Conservation (phyloP, 2,329 filamentous ascomycete species). For the Cladophialophora chaetospira region DNA sequence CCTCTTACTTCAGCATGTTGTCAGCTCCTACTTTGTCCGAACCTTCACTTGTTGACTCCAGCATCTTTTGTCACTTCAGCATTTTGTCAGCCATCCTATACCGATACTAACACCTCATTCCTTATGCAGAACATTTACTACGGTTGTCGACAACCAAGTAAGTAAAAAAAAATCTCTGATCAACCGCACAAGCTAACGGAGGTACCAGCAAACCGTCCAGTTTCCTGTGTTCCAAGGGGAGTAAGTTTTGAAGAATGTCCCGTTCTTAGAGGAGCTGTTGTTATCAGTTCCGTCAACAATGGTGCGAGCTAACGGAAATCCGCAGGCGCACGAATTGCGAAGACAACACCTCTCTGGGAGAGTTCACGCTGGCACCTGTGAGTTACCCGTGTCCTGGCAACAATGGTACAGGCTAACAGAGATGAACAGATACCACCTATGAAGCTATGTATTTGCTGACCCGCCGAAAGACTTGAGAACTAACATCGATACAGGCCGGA, state of each 20-base stretch:
- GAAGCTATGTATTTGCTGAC: too few relatives aligned
- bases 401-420: too few relatives aligned
- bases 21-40: too few relatives aligned
- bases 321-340: constrained; percentile 97
- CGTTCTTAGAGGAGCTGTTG: too few relatives aligned
- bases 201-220: constrained; percentile 74
- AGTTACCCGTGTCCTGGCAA: too few relatives aligned
- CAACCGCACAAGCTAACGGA: background rate
- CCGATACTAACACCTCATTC: background rate
- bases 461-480: too few relatives aligned
- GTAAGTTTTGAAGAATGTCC: too few relatives aligned
- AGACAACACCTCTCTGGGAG: constrained; percentile 96
- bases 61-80: background rate
- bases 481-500: constrained; percentile 83
- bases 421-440: too few relatives aligned
- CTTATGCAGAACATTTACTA: constrained; percentile 71
- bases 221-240: constrained; percentile 93
- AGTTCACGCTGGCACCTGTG: constrained; percentile 96
- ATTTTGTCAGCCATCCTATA: background rate
- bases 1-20: too few relatives aligned
- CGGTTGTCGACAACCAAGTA: constrained; percentile 69
- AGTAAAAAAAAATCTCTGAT: constrained; percentile 40
- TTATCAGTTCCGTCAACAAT: background rate
- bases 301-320: background rate
- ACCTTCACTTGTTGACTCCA: too few relatives aligned